Conservation (phyloP, 2,329 filamentous ascomycete species). For the Cladosporium sp. region DNA sequence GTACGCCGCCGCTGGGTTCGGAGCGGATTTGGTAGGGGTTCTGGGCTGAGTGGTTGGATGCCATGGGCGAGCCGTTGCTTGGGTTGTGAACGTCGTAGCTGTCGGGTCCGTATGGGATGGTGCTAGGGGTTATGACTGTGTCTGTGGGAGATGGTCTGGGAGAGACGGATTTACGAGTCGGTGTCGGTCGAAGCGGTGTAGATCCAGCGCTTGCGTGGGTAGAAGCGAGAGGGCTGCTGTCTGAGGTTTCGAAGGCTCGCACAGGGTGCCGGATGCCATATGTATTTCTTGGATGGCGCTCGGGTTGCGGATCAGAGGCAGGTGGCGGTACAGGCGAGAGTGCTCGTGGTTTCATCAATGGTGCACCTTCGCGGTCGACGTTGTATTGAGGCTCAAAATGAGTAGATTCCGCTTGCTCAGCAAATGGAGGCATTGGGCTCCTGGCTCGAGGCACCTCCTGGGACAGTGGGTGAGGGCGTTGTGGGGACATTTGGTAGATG, state of each 20-base stretch:
- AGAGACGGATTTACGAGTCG: conserved; percentile 67
- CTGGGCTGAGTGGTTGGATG: conserved; percentile 14
- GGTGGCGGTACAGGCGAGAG: conserved; percentile 26
- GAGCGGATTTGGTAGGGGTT: conserved; percentile 20
- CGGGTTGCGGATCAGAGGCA: conserved; percentile 16
- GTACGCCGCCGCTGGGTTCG: conserved; percentile 23
- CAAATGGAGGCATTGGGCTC: conserved; percentile 21
- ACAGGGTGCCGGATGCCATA: conserved; percentile 31
- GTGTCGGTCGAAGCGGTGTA: conserved; percentile 43
- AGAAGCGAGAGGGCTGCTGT: conserved; percentile 37
- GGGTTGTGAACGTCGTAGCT: conserved; percentile 71
- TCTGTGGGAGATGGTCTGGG: conserved; percentile 54
- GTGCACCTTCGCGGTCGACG: conserved; percentile 15
- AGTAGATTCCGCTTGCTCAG: conserved; percentile 1
- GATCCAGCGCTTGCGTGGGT: conserved; percentile 19
- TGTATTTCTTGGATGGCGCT: conserved; percentile 19
- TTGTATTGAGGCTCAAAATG: conserved; percentile 12
- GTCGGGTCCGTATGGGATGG: conserved; percentile 68
- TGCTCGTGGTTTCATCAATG: conserved; percentile 29
- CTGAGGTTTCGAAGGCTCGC: conserved; percentile 28
- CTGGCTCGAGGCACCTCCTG: conserved; percentile 30
- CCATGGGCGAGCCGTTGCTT: conserved; percentile 1
- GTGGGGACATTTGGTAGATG: conserved; percentile 26
- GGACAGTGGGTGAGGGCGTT: conserved; percentile 32
- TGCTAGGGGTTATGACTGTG: conserved; percentile 37